Evolutionary conservation across 495 filamentous ascomycete genomes (phyloP), one percentile per base, ranked within the genome.

Genomic region (Talaromyces ruber): DNA sequence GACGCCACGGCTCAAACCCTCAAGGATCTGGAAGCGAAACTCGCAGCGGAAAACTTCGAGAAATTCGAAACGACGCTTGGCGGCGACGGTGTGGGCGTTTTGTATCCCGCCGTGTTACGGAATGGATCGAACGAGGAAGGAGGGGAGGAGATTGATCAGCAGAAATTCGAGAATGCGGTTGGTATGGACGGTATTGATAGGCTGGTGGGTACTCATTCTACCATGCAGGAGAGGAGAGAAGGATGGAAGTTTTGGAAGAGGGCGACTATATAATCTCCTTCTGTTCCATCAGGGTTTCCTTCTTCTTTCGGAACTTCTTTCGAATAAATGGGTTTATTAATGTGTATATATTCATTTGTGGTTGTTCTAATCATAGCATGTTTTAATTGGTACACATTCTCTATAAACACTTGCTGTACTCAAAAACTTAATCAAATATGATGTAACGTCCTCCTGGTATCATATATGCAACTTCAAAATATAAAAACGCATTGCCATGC

Each of bases 231-330:
- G 24, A 89, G 88, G 62, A 79, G 87, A 58, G 87, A 88, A 66
- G 90, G 88, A 0, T 98, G 94, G 94, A 94, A 93, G 72, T 98
- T 97, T 72, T 98, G 94, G 94, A 87, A 85, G 68, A 74, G 76
- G 56, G 71, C 72, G 59, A 53, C 56, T 59, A 45, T 28, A 21
- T 59, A 59, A 26, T 45, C 34, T 26, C 18, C 6, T 2, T 58
- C 55, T n/a, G 14, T 16, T 39, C 14, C 9, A 16, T n/a, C 34
- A n/a, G n/a, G n/a, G n/a, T n/a, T n/a, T 39, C 4, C 11, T 16
- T 37, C 34, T 37, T 39, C 34, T 39, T 39, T n/a, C n/a, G n/a
- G n/a, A n/a, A n/a, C 34, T 16, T n/a, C 14, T 34, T 39, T 39
- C 14, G 14, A 32, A 1, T 11, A 3, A 39, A 39, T 12, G 24